Evolutionary conservation across 169 alveolate genomes (phyloP).

Genomic region (Nephromyces sp.): DNA sequence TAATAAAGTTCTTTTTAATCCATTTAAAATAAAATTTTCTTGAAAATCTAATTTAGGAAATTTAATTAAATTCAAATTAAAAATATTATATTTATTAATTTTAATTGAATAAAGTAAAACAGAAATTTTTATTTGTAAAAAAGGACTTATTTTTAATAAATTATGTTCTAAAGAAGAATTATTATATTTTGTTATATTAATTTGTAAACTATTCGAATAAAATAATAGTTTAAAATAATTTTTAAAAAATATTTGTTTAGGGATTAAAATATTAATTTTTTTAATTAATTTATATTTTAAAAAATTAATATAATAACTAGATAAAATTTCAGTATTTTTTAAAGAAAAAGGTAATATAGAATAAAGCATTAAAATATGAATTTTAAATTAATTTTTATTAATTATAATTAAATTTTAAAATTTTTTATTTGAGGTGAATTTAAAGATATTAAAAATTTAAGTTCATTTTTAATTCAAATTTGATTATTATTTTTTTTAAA

Average conservation of each 20-base stretch:
- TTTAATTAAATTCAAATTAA: not conserved
- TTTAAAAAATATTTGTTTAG: not conserved
- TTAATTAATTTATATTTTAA: conserved; percentile 2
- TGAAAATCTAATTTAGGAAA: not conserved
- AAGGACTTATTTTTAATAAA: not conserved
- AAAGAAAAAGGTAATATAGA: not conserved
- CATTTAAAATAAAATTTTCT: not conserved
- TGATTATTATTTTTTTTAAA: not conserved
- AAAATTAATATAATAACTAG: not conserved
- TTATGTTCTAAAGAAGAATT: not conserved
- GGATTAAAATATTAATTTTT: not conserved
- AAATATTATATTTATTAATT: too few relatives aligned
- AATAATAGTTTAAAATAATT: not conserved
- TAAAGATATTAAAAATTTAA: not conserved
- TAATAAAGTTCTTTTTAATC: not conserved
- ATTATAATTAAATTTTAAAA: not conserved
- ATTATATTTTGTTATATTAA: not conserved
- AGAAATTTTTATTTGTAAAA: not conserved
- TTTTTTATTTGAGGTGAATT: not conserved
- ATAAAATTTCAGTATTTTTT: not conserved
- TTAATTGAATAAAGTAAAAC: not conserved
- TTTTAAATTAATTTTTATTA: not conserved
- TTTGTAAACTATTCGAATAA: not conserved
- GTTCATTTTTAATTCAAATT: not conserved
- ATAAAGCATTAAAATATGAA: not conserved